Conservation (phyloP, 2,329 filamentous ascomycete genomes). For the Paecilomyces sp. region DNA sequence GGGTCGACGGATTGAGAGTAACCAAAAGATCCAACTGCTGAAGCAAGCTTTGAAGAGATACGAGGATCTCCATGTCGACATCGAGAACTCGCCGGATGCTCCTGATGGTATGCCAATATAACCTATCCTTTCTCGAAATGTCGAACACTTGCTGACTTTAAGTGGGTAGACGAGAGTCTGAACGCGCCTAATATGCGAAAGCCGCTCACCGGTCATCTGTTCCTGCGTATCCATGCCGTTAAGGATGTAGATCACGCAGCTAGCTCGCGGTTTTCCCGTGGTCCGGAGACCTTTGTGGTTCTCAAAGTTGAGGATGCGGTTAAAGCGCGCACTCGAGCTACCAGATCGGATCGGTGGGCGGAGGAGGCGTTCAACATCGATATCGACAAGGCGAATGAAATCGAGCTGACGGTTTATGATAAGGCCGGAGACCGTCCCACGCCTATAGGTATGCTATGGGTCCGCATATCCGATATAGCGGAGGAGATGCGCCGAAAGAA, state of each 20-base stretch:
- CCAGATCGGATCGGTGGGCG: conserved; percentile 83
- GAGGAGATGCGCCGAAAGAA: conserved; percentile 97
- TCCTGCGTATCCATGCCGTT: conserved; percentile 78
- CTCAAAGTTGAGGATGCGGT: conserved; percentile 95
- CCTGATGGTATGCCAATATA: conserved; percentile 61
- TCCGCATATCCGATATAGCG: conserved; percentile 91
- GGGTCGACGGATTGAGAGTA: conserved; percentile 83
- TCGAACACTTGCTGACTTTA: conserved; percentile 17
- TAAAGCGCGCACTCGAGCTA: conserved; percentile 77
- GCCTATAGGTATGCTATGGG: conserved; percentile 92
- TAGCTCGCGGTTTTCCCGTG: conserved; percentile 72
- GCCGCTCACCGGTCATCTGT: conserved; percentile 85
- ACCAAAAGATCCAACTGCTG: conserved; percentile 92
- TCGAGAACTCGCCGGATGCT: conserved; percentile 66
- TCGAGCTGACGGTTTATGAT: conserved; percentile 96
- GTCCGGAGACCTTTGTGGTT: conserved; percentile 90
- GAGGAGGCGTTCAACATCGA: conserved; percentile 87
- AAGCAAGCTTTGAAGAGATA: conserved; percentile 96
- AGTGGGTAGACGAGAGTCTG: conserved; percentile 75
- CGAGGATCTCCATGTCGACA: conserved; percentile 92
- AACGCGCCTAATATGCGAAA: conserved; percentile 93
- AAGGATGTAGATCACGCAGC: conserved; percentile 92
- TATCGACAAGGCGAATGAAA: conserved; percentile 97
- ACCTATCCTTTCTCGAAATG: not conserved
- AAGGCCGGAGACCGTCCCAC: conserved; percentile 85